Base-by-base conservation (phyloP, 495 filamentous ascomycete genomes). In the Cenococcum geophilum region DNA sequence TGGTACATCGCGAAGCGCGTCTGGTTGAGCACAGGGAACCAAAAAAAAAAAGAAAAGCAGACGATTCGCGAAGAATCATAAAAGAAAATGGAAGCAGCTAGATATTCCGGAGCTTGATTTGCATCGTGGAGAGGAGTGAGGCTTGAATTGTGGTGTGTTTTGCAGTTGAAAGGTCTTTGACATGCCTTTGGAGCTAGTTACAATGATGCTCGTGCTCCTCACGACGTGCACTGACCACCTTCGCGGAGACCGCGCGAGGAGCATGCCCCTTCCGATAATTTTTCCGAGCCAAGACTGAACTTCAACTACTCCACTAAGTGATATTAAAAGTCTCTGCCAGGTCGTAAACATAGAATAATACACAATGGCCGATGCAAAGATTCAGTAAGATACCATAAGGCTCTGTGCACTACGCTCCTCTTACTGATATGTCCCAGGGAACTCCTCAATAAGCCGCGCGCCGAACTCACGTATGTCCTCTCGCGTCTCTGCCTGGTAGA, bases 361-460 rank as follows among this genome's bases (percentile, higher is more conserved):
- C 68, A 61, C 52, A 23, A 90, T 91, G 87, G 80, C 85, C 50
- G 87, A 91, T 74, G 75, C 80, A 68, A 90, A 90, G 78, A 85
- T 91, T 47, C 85, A 88, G 88, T 92, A 80, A 61, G 83, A 78
- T 62, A 62, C 22, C 4, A 52, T 47, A 50, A 9, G 1, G 3
- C 9, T 43, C 32, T 5, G 8, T 5, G 18, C 22, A 52, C 25
- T 20, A 22, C 16, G 36, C 20, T 6, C 18, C 11, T 35, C 4
- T 34, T 57, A 57, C 73, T 77, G 72, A 75, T 59, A 47, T 27
- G 55, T 25, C 27, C 42, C 71, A 92, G 89, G 76, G 88, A 92
- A 66, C 82, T 92, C 59, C 81, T 91, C 58, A 82, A 80, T 68
- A 92, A 92, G 79, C 86, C 88, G 47, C 85, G 86, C 72, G 79